phyloP scores from a whole-genome alignment of 1,284 basidiomycete species.

The Heterobasidion parviporum region DNA sequence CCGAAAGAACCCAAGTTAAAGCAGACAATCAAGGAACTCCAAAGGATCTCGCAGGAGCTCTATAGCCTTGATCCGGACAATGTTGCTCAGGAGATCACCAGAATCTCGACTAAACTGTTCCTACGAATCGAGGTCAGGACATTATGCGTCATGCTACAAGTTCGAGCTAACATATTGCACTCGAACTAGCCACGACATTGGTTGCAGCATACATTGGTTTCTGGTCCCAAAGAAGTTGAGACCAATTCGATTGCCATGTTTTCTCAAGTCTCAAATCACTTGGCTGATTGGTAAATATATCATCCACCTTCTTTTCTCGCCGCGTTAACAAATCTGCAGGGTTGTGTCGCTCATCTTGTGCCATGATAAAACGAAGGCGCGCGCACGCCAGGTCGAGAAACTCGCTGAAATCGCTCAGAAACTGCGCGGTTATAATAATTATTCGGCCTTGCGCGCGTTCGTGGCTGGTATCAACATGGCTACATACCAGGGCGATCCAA shows the following conservation, averaged over 20 bases:
- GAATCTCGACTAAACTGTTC: conserved; percentile 54
- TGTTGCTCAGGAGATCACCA: conserved; percentile 74
- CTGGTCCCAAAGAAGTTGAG: conserved; percentile 54
- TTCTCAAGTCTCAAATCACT: conserved; percentile 64
- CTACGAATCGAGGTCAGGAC: conserved; percentile 56
- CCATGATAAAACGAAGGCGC: conserved; percentile 58
- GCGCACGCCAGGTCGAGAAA: conserved; percentile 69
- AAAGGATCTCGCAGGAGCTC: conserved; percentile 46
- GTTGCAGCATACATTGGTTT: conserved; percentile 65
- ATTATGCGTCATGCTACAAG: conserved; percentile 2
- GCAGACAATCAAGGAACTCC: conserved; percentile 56
- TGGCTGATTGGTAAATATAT: conserved; percentile 56
- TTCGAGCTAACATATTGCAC: not conserved
- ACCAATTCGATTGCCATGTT: conserved; percentile 61
- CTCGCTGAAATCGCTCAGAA: conserved; percentile 68
- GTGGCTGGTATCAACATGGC: conserved; percentile 78
- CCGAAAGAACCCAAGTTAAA: conserved; percentile 23
- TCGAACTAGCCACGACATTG: conserved; percentile 63
- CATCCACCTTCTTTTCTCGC: not conserved
- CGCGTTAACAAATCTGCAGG: conserved; percentile 21
- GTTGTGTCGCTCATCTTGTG: conserved; percentile 73
- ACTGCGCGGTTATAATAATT: conserved; percentile 66
- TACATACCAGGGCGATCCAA: conserved; percentile 60
- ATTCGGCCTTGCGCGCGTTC: conserved; percentile 72
- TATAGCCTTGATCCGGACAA: conserved; percentile 46